Conservation (phyloP, 2,329 filamentous ascomycete genomes). For the Acrodontium crateriforme region DNA sequence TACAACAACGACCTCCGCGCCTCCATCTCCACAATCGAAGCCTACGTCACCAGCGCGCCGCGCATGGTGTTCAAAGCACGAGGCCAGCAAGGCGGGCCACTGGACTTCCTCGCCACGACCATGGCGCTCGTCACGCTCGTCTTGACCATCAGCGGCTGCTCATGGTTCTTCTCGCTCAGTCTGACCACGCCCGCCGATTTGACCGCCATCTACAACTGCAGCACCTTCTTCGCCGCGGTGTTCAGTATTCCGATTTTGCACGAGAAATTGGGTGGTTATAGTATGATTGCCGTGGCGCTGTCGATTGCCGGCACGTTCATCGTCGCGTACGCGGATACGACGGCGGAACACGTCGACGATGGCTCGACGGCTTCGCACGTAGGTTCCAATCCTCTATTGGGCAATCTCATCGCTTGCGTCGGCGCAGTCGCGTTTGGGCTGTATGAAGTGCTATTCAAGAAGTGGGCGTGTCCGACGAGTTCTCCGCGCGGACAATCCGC, state of each 20-base stretch:
- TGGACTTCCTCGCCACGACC: constrained; percentile 17
- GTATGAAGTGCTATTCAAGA: constrained; percentile 23
- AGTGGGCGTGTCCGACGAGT: constrained; percentile 19
- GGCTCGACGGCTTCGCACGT: constrained; percentile 8
- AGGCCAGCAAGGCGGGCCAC: constrained; percentile 14
- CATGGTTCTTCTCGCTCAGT: constrained; percentile 19
- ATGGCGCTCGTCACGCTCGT: constrained; percentile 19
- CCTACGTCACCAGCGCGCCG: constrained; percentile 15
- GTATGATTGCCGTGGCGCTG: constrained; percentile 17
- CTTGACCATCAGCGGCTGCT: constrained; percentile 17
- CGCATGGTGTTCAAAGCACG: constrained; percentile 12
- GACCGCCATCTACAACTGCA: constrained; percentile 23
- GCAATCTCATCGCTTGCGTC: constrained; percentile 18
- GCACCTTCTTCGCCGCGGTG: constrained; percentile 22
- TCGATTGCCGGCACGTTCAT: constrained; percentile 20
- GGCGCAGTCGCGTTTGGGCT: constrained; percentile 21
- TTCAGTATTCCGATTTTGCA: constrained; percentile 19
- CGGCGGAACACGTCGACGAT: constrained; percentile 9
- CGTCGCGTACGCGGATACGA: constrained; percentile 20
- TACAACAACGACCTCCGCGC: constrained; percentile 19
- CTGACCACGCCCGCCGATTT: constrained; percentile 21
- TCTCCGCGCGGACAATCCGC: constrained; percentile 13
- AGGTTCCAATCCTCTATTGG: constrained; percentile 15
- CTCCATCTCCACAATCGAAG: constrained; percentile 16
- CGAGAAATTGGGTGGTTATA: constrained; percentile 15